These are phyloP conservation scores for Neofusicoccum ribis DNA, from an alignment of 2,329 filamentous ascomycete genomes.

Conservation along the genomic window DNA sequence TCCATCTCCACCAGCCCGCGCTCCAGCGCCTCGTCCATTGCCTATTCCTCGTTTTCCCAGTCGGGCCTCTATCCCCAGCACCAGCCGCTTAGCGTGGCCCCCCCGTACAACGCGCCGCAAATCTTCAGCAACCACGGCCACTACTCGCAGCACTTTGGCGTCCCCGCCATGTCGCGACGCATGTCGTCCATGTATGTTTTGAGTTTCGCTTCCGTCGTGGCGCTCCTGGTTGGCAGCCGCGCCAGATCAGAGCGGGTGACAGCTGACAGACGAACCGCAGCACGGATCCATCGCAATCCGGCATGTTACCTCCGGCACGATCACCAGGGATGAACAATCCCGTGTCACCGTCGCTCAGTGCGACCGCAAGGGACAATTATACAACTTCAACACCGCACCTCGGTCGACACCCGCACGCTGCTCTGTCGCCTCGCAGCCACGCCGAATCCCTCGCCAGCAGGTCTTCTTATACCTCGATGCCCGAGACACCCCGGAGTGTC, in stretches of 20 bases:
- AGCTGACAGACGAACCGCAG: constrained; percentile 41
- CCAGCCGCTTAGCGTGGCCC: constrained; percentile 27
- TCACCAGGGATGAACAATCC: constrained; percentile 43
- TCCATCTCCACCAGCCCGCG: constrained; percentile 55
- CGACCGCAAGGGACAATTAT: constrained; percentile 47
- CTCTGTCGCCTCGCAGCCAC: constrained; percentile 38
- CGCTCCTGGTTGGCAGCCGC: constrained; percentile 3
- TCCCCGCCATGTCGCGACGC: constrained; percentile 28
- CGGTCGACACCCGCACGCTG: constrained; percentile 31
- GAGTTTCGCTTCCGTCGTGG: constrained; percentile 17
- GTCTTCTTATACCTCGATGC: constrained; percentile 12
- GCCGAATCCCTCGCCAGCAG: constrained; percentile 24
- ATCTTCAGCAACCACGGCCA: constrained; percentile 33
- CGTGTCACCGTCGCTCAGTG: constrained; percentile 43
- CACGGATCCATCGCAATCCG: constrained; percentile 48
- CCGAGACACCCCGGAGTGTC: constrained; percentile 36
- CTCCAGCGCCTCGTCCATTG: constrained; percentile 52
- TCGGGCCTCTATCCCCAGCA: constrained; percentile 38
- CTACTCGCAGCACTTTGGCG: constrained; percentile 39
- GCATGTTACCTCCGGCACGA: constrained; percentile 48
- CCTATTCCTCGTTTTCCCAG: constrained; percentile 41
- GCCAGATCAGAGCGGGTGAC: constrained; percentile 33
- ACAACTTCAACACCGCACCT: constrained; percentile 42
- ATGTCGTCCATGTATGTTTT: constrained; percentile 47
- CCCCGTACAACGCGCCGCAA: constrained; percentile 39